These are phyloP conservation scores for Taphrina pruni DNA, from an alignment of 1,139 yeast species.

Conservation along the genomic window DNA sequence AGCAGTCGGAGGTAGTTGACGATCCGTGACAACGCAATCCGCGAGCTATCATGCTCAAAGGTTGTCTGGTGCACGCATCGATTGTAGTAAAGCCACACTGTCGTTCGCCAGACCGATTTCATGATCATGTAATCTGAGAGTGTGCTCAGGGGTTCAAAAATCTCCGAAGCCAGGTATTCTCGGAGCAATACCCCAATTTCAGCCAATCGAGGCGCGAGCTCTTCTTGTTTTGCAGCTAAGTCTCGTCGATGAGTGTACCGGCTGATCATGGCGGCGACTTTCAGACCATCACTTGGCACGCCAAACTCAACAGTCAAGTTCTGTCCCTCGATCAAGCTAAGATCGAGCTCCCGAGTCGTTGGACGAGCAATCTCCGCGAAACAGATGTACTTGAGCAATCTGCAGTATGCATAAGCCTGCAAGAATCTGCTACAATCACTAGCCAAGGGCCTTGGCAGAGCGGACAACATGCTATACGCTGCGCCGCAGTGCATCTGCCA, in stretches of 20 bases:
- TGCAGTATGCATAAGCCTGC: conserved; percentile 20
- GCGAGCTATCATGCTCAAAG: conserved; percentile 6
- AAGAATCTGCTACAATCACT: conserved; percentile 5
- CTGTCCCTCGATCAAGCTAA: conserved; percentile 11
- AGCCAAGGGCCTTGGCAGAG: neutral
- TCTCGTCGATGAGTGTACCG: conserved; percentile 1
- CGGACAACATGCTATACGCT: conserved; percentile 20
- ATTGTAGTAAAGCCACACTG: conserved; percentile 25
- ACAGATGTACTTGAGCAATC: conserved; percentile 33
- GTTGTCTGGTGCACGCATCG: conserved; percentile 15
- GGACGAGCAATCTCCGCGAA: conserved; percentile 36
- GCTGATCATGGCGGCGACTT: conserved; percentile 23
- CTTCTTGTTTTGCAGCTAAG: neutral
- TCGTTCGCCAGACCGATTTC: conserved; percentile 30
- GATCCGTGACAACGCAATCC: conserved; percentile 11
- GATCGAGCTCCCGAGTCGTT: conserved; percentile 15
- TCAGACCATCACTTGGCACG: conserved; percentile 31
- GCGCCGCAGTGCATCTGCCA: conserved; percentile 39
- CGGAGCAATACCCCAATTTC: conserved; percentile 17
- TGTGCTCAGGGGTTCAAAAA: neutral
- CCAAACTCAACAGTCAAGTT: conserved; percentile 19
- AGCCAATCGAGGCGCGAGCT: neutral
- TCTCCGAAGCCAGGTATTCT: conserved; percentile 2
- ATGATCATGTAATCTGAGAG: conserved; percentile 12
- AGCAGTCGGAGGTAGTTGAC: conserved; percentile 16